These are phyloP conservation scores for Austroboletus festivus DNA, from an alignment of 768 basidiomycete species.

Conservation along the genomic window DNA sequence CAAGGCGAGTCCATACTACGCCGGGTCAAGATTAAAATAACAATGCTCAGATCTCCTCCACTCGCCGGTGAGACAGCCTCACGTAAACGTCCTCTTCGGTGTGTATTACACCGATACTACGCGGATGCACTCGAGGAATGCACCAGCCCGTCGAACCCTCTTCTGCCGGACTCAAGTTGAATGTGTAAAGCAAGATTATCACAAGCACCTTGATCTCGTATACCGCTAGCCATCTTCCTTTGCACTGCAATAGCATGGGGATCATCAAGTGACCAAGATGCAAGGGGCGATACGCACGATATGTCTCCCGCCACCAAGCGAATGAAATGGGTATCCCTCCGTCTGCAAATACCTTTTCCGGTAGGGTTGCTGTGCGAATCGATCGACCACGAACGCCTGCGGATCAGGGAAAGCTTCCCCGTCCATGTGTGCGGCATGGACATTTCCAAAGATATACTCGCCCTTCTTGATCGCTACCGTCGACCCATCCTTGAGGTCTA, in stretches of 20 bases:
- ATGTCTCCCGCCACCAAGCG: constrained; percentile 19
- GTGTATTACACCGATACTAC: constrained; percentile 14
- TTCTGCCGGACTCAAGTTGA: constrained; percentile 7
- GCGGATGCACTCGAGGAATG: constrained; percentile 9
- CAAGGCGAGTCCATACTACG: too few species aligned
- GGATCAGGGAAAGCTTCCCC: constrained; percentile 8
- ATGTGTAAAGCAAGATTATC: constrained; percentile 16
- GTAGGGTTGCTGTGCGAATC: constrained; percentile 17
- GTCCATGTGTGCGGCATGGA: constrained; percentile 21
- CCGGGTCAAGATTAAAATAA: too few species aligned
- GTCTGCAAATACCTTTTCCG: constrained; percentile 13
- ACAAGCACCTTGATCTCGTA: constrained; percentile 20
- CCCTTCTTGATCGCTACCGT: constrained; percentile 18
- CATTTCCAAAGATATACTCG: constrained; percentile 18
- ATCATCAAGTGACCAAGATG: not conserved
- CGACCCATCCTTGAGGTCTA: constrained; percentile 6
- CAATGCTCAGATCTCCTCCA: too few species aligned
- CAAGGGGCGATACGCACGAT: constrained; percentile 6
- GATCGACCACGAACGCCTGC: constrained; percentile 15
- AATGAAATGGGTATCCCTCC: constrained; percentile 8
- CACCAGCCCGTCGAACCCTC: constrained; percentile 2
- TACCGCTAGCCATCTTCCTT: constrained; percentile 23
- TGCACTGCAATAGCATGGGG: constrained; percentile 13
- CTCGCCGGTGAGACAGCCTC: constrained; percentile 4
- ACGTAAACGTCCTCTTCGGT: constrained; percentile 19